Base-by-base conservation (phyloP, 805 yeast species). In the Lachancea lanzarotensis region DNA sequence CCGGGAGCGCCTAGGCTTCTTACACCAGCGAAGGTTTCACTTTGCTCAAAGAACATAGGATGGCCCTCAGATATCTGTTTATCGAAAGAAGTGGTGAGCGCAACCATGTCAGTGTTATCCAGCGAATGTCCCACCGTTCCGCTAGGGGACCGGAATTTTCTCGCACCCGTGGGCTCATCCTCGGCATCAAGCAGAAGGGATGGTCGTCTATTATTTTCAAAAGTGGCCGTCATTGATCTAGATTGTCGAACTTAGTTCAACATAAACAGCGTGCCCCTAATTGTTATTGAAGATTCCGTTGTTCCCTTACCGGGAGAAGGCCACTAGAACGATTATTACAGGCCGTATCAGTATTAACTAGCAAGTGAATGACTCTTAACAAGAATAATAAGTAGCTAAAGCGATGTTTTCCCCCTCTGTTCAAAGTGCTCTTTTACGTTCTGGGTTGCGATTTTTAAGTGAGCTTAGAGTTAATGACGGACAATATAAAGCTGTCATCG, bases 81-180 rank as follows among this genome's bases (percentile, higher is more conserved):
- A 39, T 62, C 67, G 43, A 60, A 62, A n/a, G 45, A 42, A 5
- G 66, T 62, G 1, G 46, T 30, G 25, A 62, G 45, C 3, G 57
- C 46, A 31, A 61, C 42, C 61, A 58, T 59, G 52, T 62, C 67
- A 30, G 60, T 31, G 45, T 62, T 65, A 49, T 62, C 67, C 35
- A 62, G 46, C 5, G 62, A 22, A 6, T 33, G 32, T 11, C 16
- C 37, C 9, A 33, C 29, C n/a, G 19, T 25, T 15, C 34, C 38
- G 25, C 34, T 22, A 17, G 45, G 39, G 2, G 32, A 18, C 13
- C 45, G 32, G 16, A 25, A 35, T 31, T 35, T 41, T 12, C 35
- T 41, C 3, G 19, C 39, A 26, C 26, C 35, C 15, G 18, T 34
- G 13, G 32, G 45, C 16, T 41, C 45, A 3, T 41, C 45, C 2